Conservation (phyloP, 345 rosid species). For the Linum trigynum region DNA sequence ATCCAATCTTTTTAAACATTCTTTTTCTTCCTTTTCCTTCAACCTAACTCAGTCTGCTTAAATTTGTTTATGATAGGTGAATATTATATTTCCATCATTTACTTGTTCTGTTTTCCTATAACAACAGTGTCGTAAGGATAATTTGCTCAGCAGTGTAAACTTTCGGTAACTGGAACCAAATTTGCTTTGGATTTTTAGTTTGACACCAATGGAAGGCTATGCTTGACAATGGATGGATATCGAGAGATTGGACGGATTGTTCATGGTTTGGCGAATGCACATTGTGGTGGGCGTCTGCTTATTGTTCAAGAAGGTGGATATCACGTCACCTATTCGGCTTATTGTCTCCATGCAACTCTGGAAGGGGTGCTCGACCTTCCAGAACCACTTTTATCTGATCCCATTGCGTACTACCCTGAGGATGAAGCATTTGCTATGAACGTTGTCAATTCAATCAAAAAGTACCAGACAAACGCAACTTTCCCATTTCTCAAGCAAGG, state of each 20-base stretch:
- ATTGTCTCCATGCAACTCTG: constrained; percentile 75
- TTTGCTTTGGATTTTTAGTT: constrained; percentile 35
- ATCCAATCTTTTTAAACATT: too few relatives aligned
- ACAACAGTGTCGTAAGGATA: too few relatives aligned
- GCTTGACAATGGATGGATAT: constrained; percentile 82
- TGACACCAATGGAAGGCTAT: constrained; percentile 87
- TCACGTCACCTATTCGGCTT: constrained; percentile 79
- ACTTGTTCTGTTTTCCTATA: too few relatives aligned
- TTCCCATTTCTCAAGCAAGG: constrained; percentile 40
- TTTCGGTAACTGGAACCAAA: not conserved
- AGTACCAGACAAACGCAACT: constrained; percentile 23
- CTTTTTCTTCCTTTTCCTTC: too few relatives aligned
- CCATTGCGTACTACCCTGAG: constrained; percentile 63
- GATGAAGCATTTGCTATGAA: constrained; percentile 49
- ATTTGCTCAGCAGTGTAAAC: not conserved
- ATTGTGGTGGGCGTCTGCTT: constrained; percentile 53
- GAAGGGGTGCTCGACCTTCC: constrained; percentile 74
- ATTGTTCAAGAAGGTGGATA: constrained; percentile 93
- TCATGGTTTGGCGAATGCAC: constrained; percentile 35
- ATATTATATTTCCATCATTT: too few relatives aligned
- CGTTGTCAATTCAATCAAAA: constrained; percentile 44
- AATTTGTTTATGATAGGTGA: too few relatives aligned
- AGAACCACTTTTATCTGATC: constrained; percentile 42
- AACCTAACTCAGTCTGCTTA: too few relatives aligned
- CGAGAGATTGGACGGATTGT: constrained; percentile 49